Conservation (phyloP, 306 rosid species). For the Glycyrrhiza uralensis region DNA sequence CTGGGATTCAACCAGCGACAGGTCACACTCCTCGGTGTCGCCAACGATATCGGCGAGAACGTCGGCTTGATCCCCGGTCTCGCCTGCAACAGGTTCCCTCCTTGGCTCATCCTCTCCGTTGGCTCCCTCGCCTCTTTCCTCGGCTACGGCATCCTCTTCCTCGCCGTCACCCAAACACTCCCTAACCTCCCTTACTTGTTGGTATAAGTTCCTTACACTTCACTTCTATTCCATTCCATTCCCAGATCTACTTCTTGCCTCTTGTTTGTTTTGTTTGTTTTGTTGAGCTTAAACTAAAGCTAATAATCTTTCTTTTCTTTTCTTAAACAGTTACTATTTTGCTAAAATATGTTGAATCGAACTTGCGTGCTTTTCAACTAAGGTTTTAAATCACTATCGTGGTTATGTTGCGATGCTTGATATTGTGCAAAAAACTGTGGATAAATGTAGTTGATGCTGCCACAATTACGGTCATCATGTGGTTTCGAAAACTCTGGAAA, state of each 20-base stretch:
- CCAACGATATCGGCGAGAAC: slow-evolving; percentile 75
- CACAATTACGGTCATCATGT: too few relatives aligned
- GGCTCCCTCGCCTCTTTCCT: slow-evolving; percentile 57
- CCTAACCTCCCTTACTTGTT: slow-evolving; percentile 50
- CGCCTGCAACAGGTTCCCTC: slow-evolving; percentile 72
- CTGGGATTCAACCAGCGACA: slow-evolving; percentile 67
- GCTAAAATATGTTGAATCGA: background rate
- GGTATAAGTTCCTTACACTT: slow-evolving; percentile 35
- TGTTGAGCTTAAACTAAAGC: background rate
- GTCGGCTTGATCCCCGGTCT: slow-evolving; percentile 70
- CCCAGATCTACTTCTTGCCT: background rate
- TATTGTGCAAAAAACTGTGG: too few relatives aligned
- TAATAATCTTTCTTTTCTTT: background rate
- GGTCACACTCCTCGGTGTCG: slow-evolving; percentile 74
- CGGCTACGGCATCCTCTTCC: slow-evolving; percentile 69
- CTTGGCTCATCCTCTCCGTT: slow-evolving; percentile 56
- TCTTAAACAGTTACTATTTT: background rate
- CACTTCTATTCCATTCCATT: too few relatives aligned
- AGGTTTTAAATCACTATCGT: too few relatives aligned
- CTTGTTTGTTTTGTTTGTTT: background rate
- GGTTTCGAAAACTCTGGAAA: too few relatives aligned
- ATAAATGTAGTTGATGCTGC: too few relatives aligned
- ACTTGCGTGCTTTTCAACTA: background rate
- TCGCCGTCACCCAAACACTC: slow-evolving; percentile 43
- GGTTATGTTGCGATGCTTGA: too few relatives aligned